phyloP scores from a whole-genome alignment of 2,329 filamentous ascomycete species.

The Fusarium sacchari region DNA sequence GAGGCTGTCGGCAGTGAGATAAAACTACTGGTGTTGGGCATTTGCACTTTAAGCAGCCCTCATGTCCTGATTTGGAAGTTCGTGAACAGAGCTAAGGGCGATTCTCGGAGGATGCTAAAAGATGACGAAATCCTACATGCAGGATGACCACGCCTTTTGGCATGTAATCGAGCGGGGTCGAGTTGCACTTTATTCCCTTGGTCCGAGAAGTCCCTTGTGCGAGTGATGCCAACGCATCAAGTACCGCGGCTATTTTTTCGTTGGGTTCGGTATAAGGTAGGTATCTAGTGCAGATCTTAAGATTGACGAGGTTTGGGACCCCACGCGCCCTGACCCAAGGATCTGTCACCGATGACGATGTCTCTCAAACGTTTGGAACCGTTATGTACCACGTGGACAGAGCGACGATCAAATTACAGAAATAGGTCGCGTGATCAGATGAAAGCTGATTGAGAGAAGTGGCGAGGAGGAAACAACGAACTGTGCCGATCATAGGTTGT shows the following conservation, averaged over 20 bases:
- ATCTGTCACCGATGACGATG: not conserved
- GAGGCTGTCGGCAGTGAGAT: not conserved
- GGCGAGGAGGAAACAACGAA: not conserved
- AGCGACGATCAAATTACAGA: not conserved
- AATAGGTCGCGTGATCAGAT: not conserved
- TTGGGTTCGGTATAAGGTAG: not conserved
- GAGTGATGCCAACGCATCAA: not conserved
- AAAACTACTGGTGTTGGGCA: not conserved
- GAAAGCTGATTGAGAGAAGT: not conserved
- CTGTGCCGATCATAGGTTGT: not conserved
- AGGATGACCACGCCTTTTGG: not conserved
- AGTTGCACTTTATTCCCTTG: not conserved
- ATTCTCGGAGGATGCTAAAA: not conserved
- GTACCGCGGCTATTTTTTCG: not conserved
- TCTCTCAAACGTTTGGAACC: too few species aligned
- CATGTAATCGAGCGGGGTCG: not conserved
- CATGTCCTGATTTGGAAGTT: not conserved
- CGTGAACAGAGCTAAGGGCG: not conserved
- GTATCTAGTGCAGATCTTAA: not conserved
- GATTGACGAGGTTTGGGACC: not conserved
- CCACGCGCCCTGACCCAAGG: not conserved
- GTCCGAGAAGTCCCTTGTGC: not conserved
- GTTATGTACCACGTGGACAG: not conserved
- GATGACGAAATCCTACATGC: not conserved
- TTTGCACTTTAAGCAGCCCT: not conserved